Evolutionary conservation across 2,329 filamentous ascomycete genomes (phyloP).

Genomic region (Penicillium rolfsii): DNA sequence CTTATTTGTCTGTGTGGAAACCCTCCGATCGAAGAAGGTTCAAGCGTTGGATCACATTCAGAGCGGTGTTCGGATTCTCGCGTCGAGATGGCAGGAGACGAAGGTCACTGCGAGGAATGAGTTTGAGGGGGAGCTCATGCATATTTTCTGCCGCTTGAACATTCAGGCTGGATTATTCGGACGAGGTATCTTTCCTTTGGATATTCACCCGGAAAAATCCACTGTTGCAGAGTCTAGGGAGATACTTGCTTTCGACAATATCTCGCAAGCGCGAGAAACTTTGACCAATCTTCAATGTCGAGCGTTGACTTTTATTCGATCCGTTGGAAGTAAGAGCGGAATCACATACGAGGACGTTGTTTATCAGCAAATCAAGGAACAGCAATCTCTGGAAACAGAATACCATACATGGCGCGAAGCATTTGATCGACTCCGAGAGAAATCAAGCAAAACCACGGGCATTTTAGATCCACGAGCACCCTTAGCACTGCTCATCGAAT

Average conservation of each 20-base stretch:
- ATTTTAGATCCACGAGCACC: neutral
- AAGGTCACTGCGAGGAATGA: neutral
- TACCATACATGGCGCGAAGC: neutral
- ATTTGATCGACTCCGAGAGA: neutral
- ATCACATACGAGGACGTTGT: neutral
- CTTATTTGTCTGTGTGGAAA: slow-evolving; percentile 31
- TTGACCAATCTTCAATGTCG: slow-evolving; percentile 22
- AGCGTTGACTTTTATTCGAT: slow-evolving; percentile 17
- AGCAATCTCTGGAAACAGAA: neutral
- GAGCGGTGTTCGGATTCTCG: slow-evolving; percentile 27
- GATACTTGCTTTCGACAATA: slow-evolving; percentile 11
- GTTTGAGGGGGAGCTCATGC: slow-evolving; percentile 27
- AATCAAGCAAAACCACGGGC: neutral
- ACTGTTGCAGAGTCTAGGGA: neutral
- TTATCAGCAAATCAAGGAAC: neutral
- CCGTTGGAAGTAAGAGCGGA: neutral
- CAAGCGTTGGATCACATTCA: slow-evolving; percentile 29
- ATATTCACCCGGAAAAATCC: slow-evolving; percentile 6
- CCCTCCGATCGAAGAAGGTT: slow-evolving; percentile 21
- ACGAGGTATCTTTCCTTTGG: slow-evolving; percentile 7
- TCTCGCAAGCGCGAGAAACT: slow-evolving; percentile 18
- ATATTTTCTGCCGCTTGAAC: slow-evolving; percentile 26
- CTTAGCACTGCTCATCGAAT: neutral
- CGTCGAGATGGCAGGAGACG: slow-evolving; percentile 6
- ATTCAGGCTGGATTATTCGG: slow-evolving; percentile 29